Evolutionary conservation across 2,329 filamentous ascomycete genomes (phyloP).

Genomic region (Simplicillium sp.): DNA sequence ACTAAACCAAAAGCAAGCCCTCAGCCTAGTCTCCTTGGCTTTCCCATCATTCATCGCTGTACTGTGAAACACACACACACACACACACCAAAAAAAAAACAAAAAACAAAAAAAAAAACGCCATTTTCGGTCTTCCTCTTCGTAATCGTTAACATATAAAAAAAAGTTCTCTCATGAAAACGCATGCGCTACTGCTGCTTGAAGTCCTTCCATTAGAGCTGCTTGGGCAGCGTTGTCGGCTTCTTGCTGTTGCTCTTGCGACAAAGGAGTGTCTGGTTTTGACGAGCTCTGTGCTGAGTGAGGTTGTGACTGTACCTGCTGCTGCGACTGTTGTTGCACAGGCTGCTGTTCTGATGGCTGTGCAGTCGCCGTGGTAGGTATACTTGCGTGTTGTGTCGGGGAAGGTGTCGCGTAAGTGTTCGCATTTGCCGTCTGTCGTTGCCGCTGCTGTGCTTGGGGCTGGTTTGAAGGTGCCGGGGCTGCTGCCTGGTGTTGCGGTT

Average conservation of each 20-base stretch:
- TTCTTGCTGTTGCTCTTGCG: not conserved
- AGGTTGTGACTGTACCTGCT: slow-evolving; percentile 8
- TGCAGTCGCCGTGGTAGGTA: slow-evolving; percentile 10
- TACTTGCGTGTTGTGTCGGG: not conserved
- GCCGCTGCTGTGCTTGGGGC: not conserved
- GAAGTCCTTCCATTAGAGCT: not conserved
- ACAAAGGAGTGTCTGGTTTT: slow-evolving; percentile 6
- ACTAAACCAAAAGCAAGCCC: no score
- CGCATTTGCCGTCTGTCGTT: not conserved
- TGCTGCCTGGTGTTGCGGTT: slow-evolving; percentile 2
- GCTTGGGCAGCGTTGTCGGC: not conserved
- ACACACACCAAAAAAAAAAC: no score
- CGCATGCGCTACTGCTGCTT: not conserved
- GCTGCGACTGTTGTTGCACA: slow-evolving; percentile 3
- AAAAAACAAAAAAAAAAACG: no score
- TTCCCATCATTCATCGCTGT: no score
- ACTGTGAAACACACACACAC: no score
- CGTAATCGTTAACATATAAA: no score
- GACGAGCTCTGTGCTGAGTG: slow-evolving; percentile 11
- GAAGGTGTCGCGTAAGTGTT: no score
- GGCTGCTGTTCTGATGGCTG: slow-evolving; percentile 7
- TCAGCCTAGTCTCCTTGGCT: no score
- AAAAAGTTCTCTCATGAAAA: no score
- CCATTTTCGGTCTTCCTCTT: no score
- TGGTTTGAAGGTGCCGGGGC: not conserved